phyloP scores from a whole-genome alignment of 306 rosid genomes.

The Alnus glutinosa region DNA sequence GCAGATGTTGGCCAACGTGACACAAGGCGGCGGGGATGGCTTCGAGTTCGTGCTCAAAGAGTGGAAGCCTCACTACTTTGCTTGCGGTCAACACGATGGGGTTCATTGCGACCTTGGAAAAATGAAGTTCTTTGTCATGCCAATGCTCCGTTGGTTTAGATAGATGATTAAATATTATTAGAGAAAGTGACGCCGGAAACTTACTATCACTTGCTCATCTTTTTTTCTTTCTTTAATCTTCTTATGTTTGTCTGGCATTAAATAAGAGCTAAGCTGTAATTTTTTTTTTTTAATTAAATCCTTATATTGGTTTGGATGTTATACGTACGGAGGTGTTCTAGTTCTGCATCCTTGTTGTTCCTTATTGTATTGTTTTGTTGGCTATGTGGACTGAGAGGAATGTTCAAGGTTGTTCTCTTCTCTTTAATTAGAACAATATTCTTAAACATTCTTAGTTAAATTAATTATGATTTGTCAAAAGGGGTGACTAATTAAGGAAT shows the following conservation, averaged over 20 bases:
- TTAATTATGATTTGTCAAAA: too few species aligned
- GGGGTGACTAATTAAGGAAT: too few species aligned
- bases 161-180: background rate
- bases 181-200: too few species aligned
- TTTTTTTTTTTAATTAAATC: too few species aligned
- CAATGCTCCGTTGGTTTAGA: slow-evolving; percentile 36
- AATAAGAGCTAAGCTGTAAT: background rate
- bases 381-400: too few species aligned
- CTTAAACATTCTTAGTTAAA: too few species aligned
- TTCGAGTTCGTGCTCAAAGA: slow-evolving; percentile 49
- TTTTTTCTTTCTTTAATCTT: background rate
- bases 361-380: too few species aligned
- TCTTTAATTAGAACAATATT: too few species aligned
- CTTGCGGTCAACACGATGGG: slow-evolving; percentile 58
- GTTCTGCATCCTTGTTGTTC: too few species aligned
- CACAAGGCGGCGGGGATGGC: slow-evolving; percentile 57
- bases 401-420: too few species aligned
- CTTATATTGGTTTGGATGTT: too few species aligned
- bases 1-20: slow-evolving; percentile 33
- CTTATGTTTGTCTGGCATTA: background rate
- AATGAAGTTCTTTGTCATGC: slow-evolving; percentile 65
- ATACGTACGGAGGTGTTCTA: too few species aligned
- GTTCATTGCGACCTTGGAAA: slow-evolving; percentile 59
- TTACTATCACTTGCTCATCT: background rate
- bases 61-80: slow-evolving; percentile 63